Evolutionary conservation across 75 land plant species (phyloP).

Genomic region (Ceratopteris richardii): DNA sequence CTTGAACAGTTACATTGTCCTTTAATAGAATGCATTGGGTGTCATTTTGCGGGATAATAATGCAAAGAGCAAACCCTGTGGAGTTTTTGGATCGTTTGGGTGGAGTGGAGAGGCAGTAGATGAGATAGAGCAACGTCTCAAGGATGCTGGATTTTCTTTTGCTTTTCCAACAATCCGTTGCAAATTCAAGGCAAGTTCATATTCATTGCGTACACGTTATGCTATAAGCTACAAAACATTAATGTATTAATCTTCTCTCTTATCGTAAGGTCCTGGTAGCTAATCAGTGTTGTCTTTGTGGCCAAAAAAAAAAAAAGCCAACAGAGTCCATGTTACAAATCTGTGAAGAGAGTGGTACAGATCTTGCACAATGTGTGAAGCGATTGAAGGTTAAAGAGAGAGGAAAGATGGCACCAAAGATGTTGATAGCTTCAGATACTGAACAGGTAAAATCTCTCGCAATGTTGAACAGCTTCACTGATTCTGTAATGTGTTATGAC

Average conservation of each 20-base stretch:
- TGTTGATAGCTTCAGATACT: slow-evolving; percentile 24
- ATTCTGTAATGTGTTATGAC: not conserved
- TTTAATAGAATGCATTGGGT: slow-evolving; percentile 37
- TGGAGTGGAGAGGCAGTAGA: slow-evolving; percentile 60
- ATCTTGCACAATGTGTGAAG: slow-evolving; percentile 38
- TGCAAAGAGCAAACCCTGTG: slow-evolving; percentile 44
- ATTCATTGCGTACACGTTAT: too few species aligned
- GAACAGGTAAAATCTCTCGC: slow-evolving; percentile 27
- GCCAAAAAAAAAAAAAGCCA: slow-evolving; percentile 27
- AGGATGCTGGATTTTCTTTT: slow-evolving; percentile 38
- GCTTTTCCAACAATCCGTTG: slow-evolving; percentile 39
- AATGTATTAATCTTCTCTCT: too few species aligned
- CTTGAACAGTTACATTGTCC: too few species aligned
- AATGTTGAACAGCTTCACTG: not conserved
- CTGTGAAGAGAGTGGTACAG: slow-evolving; percentile 52
- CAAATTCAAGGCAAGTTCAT: slow-evolving; percentile 33
- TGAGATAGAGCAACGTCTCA: slow-evolving; percentile 40
- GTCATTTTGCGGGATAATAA: slow-evolving; percentile 29
- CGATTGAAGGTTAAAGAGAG: slow-evolving; percentile 29
- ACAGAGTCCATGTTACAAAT: slow-evolving; percentile 35
- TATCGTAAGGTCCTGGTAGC: too few species aligned
- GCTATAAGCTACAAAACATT: too few species aligned
- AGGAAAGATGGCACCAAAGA: slow-evolving; percentile 15
- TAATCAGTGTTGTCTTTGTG: too few species aligned
- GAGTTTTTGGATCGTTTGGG: slow-evolving; percentile 47